These are phyloP conservation scores for Hortiboletus campestris DNA, from an alignment of 768 basidiomycete genomes.

Conservation along the genomic window DNA sequence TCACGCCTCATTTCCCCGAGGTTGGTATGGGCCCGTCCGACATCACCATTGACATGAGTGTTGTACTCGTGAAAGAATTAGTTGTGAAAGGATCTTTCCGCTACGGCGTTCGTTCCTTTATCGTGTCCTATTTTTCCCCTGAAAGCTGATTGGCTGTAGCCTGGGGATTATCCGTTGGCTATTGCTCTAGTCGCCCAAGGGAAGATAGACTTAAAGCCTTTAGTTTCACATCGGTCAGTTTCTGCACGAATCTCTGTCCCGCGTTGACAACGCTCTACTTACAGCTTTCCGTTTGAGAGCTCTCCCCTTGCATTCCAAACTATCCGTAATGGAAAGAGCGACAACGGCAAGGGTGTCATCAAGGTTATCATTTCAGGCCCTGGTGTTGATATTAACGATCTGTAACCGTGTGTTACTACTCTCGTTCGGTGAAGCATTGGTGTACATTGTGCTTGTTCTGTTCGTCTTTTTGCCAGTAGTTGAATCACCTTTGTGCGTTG, in stretches of 20 bases:
- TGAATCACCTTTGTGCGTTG: neutral
- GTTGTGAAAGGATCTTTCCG: slow-evolving; percentile 90
- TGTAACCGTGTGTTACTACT: slow-evolving; percentile 24
- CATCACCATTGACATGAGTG: slow-evolving; percentile 68
- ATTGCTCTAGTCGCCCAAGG: slow-evolving; percentile 82
- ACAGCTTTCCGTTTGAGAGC: slow-evolving; percentile 73
- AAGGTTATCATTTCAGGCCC: slow-evolving; percentile 89
- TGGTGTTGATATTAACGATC: slow-evolving; percentile 47
- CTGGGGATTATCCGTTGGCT: slow-evolving; percentile 83
- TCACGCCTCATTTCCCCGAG: slow-evolving; percentile 33
- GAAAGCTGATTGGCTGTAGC: slow-evolving; percentile 37
- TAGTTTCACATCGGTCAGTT: slow-evolving; percentile 81
- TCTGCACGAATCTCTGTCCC: neutral
- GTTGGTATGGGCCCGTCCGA: slow-evolving; percentile 87
- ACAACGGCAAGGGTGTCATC: slow-evolving; percentile 85
- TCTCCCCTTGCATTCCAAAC: slow-evolving; percentile 80
- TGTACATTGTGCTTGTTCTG: neutral
- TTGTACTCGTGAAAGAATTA: slow-evolving; percentile 75
- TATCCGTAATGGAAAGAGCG: slow-evolving; percentile 75
- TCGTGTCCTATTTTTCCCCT: neutral
- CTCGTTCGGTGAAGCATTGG: neutral
- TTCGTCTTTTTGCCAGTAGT: neutral
- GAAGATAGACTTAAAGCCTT: slow-evolving; percentile 80
- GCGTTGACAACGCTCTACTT: neutral
- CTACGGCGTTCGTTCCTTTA: slow-evolving; percentile 56